A percentile compares a stretch with the other conserved stretches of the same genome.
Evolutionary conservation across 768 basidiomycete species (phyloP).

Genomic region (Pleurotus sapidus): DNA sequence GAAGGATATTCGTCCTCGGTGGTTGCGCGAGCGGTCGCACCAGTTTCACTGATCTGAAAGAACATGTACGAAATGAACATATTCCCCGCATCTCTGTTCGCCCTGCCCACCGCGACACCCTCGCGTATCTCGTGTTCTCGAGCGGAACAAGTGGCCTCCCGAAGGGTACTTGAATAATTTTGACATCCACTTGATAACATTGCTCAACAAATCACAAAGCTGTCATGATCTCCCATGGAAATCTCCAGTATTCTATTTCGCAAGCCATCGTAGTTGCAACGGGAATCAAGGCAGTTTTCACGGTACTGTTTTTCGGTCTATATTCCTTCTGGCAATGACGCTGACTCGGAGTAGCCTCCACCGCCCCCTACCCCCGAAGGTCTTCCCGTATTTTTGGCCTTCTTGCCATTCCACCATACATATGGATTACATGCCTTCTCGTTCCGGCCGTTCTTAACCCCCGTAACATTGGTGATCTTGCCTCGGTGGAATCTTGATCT

Average conservation of each 20-base stretch:
- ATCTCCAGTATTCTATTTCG: slow-evolving; percentile 42
- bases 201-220: slow-evolving; percentile 32
- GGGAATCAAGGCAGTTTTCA: slow-evolving; percentile 29
- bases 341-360: slow-evolving; percentile 28
- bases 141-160: slow-evolving; percentile 78
- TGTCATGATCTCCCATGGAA: slow-evolving; percentile 74
- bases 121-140: slow-evolving; percentile 73
- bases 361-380: slow-evolving; percentile 38
- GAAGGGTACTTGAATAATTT: slow-evolving; percentile 45
- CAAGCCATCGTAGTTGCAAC: slow-evolving; percentile 32
- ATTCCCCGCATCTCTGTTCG: slow-evolving; percentile 40
- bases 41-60: slow-evolving; percentile 42
- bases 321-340: not conserved
- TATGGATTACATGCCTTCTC: slow-evolving; percentile 57
- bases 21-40: slow-evolving; percentile 35
- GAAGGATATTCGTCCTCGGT: slow-evolving; percentile 46
- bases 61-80: slow-evolving; percentile 29
- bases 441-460: slow-evolving; percentile 46
- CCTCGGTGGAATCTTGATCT: slow-evolving; percentile 56
- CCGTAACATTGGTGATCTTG: slow-evolving; percentile 50
- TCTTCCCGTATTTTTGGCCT: slow-evolving; percentile 47
- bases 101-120: slow-evolving; percentile 45
- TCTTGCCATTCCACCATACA: slow-evolving; percentile 67
- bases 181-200: not conserved
- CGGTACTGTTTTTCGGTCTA: slow-evolving; percentile 22